Evolutionary conservation across 768 basidiomycete species (phyloP), one percentile per base, ranked within the genome.

Genomic region (Sporobolomyces phaffii): DNA sequence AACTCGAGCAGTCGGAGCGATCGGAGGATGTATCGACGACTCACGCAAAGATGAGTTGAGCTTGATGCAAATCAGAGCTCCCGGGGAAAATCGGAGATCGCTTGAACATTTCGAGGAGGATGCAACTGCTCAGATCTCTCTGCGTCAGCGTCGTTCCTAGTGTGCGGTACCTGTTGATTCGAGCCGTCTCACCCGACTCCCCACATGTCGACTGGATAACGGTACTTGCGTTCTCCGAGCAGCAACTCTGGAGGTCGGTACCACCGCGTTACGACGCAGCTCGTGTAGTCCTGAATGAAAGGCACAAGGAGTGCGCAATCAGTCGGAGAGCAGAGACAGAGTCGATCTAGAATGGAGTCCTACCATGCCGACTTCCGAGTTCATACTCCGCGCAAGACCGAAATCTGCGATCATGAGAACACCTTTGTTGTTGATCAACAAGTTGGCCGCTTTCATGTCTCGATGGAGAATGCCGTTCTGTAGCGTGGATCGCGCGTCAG

Each of bases 391-490:
- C 0, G 96, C 96, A 14, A 99, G 84, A 77, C 96, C 96, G 72
- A 99, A 97, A 78, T 99, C 96, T 6, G 93, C 96, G 65, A 99
- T 88, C 73, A 86, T 86, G 20, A 98, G 81, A 26, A 82, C 81
- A 6, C 96, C 96, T 7, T 81, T 79, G 75, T 93, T 92, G 61
- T 87, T 88, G 57, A 99, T 94, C 51, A 99, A 86, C 54, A 98
- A 80, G 76, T 99, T 99, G 38, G 96, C 96, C 6, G 96, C 90
- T 76, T 99, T 99, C 89, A 99, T 93, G 74, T 99, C 96, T 49
- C 96, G 91, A 77, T 99, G 96, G 6, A 99, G 82, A 73, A 97
- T 94, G 72, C 90, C 85, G 78, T 98, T 96, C 94, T 97, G 63
- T 10, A 38, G n/a, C 20, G 26, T 29, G 4, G 14, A 24, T 1